These are phyloP conservation scores for Yamadazyma diospyri DNA, from an alignment of 1,139 yeast species.

Conservation along the genomic window DNA sequence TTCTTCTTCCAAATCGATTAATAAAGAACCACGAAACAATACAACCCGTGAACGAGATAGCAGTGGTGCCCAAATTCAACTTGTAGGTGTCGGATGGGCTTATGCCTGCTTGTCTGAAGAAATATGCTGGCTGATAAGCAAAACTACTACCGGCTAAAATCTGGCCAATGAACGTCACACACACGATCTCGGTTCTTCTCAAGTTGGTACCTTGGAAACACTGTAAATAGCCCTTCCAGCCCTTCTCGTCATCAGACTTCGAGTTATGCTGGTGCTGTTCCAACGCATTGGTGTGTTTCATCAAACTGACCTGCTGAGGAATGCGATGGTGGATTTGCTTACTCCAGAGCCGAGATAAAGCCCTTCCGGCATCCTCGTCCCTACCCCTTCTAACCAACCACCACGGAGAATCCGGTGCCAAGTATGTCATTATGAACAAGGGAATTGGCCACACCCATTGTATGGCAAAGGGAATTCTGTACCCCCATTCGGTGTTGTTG, in stretches of 20 bases:
- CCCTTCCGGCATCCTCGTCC: conserved; percentile 16
- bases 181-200: conserved; percentile 22
- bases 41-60: conserved; percentile 20
- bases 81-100: conserved; percentile 18
- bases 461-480: conserved; percentile 21
- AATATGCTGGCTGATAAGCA: conserved; percentile 23
- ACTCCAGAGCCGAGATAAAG: conserved; percentile 15
- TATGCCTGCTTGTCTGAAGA: conserved; percentile 24
- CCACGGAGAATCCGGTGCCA: conserved; percentile 24
- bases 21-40: conserved; percentile 22
- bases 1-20: conserved; percentile 20
- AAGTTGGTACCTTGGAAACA: conserved; percentile 20
- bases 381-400: conserved; percentile 21
- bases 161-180: conserved; percentile 21
- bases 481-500: conserved; percentile 18
- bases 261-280: conserved; percentile 15
- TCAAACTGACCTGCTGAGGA: conserved; percentile 15
- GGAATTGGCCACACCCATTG: conserved; percentile 24
- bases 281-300: conserved; percentile 19
- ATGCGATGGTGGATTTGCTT: conserved; percentile 13
- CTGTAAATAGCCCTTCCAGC: conserved; percentile 12
- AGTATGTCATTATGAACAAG: conserved; percentile 15
- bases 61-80: conserved; percentile 27
- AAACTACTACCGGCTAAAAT: conserved; percentile 21
- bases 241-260: conserved; percentile 10